Percentiles rank a stretch among this genome's conserved stretches.
These are phyloP conservation scores for Alternaria incomplexa DNA, from an alignment of 2,329 filamentous ascomycete genomes.

Conservation along the genomic window DNA sequence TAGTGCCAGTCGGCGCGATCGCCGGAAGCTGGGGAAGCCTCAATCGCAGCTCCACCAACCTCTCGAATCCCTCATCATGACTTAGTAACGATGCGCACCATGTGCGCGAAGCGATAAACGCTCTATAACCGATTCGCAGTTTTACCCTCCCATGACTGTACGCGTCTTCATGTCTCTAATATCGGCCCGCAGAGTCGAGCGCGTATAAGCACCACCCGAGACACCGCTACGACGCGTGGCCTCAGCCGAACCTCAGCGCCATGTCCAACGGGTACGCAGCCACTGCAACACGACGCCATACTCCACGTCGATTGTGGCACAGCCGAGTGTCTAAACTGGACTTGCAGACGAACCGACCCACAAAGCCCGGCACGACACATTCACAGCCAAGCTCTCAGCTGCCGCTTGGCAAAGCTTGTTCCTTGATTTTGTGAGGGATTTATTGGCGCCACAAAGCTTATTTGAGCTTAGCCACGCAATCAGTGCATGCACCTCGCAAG, in stretches of 20 bases:
- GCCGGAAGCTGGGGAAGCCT: neutral
- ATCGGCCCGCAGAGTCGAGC: neutral
- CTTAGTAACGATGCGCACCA: neutral
- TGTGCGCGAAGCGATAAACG: neutral
- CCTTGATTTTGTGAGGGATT: slow-evolving; percentile 30
- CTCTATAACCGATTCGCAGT: neutral
- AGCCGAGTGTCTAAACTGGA: neutral
- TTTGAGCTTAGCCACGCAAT: slow-evolving; percentile 20
- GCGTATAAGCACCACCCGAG: neutral
- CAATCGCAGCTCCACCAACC: neutral
- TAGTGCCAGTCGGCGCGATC: neutral
- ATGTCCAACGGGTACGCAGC: slow-evolving; percentile 16
- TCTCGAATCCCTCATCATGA: neutral
- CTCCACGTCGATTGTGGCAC: slow-evolving; percentile 15
- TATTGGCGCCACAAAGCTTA: slow-evolving; percentile 37
- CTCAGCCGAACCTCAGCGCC: neutral
- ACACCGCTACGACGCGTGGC: neutral
- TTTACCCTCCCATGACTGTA: neutral
- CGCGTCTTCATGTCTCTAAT: neutral
- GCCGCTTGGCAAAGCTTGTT: slow-evolving; percentile 39
- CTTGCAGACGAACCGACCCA: neutral
- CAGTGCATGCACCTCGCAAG: slow-evolving; percentile 14
- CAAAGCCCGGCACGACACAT: neutral
- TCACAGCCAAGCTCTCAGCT: slow-evolving; percentile 32
- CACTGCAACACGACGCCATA: slow-evolving; percentile 21